Evolutionary conservation across 345 rosid genomes (phyloP).

Genomic region (Hypericum androsaemum): DNA sequence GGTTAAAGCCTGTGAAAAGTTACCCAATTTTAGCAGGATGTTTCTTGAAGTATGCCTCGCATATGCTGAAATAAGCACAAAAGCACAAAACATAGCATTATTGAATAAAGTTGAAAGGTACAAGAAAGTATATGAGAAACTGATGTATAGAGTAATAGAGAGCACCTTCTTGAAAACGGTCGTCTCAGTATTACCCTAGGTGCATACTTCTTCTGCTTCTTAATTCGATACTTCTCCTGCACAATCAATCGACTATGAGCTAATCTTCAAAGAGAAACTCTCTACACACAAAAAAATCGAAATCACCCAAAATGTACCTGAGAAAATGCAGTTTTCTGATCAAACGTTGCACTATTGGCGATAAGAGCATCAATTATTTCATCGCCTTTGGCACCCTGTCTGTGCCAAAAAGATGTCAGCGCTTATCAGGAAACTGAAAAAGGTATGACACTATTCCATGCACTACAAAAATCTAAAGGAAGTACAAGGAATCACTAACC

Average conservation of each 20-base stretch:
- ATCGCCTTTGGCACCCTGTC: constrained; percentile 82
- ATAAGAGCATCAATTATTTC: constrained; percentile 86
- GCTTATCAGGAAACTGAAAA: background rate
- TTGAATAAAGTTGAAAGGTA: background rate
- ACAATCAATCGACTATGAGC: constrained; percentile 10
- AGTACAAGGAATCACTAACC: constrained; percentile 22
- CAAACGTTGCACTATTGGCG: constrained; percentile 83
- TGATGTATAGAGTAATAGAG: background rate
- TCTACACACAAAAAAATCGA: background rate
- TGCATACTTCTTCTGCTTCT: constrained; percentile 93
- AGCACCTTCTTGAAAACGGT: constrained; percentile 65
- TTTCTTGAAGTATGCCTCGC: constrained; percentile 90
- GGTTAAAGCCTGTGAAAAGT: constrained; percentile 1
- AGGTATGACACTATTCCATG: too few relatives aligned
- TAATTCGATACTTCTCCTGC: constrained; percentile 83
- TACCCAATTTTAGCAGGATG: constrained; percentile 77
- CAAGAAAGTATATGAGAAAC: background rate
- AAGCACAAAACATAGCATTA: constrained; percentile 1
- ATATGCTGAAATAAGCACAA: constrained; percentile 47
- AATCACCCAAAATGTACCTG: constrained; percentile 35
- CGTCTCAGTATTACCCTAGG: constrained; percentile 75
- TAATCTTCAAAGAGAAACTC: background rate
- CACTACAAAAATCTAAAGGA: background rate
- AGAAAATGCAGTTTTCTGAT: constrained; percentile 70
- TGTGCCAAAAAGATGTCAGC: constrained; percentile 21